Evolutionary conservation across 768 basidiomycete genomes (phyloP).

Genomic region (Leucocoprinus sp.): DNA sequence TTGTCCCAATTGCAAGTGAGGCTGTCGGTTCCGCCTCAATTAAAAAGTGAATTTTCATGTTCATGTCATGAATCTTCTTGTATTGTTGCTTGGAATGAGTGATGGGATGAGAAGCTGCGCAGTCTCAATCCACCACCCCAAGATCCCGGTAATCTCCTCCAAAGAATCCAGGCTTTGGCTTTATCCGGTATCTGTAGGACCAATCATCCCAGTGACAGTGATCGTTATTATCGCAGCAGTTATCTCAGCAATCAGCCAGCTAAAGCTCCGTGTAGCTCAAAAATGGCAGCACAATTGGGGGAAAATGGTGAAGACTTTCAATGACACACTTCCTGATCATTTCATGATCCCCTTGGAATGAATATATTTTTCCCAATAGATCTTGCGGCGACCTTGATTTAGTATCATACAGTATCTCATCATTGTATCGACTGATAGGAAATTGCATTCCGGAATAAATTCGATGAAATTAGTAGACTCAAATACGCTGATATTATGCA

Average conservation of each 20-base stretch:
- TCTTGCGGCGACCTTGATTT: too few relatives aligned
- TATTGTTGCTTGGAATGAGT: background rate
- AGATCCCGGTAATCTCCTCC: background rate
- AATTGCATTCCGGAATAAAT: too few relatives aligned
- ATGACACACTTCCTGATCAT: conserved; percentile 3
- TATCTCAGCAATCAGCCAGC: background rate
- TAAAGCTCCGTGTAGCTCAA: background rate
- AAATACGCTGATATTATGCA: too few relatives aligned
- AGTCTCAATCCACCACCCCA: background rate
- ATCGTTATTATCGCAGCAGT: too few relatives aligned
- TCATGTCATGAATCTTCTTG: background rate
- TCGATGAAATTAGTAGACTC: too few relatives aligned
- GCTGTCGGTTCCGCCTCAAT: background rate
- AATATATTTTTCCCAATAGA: too few relatives aligned
- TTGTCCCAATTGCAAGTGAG: background rate
- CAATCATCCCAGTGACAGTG: background rate
- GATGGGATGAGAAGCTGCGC: background rate
- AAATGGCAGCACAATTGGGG: background rate
- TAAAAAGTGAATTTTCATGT: background rate
- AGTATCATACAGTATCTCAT: too few relatives aligned
- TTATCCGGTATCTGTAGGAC: background rate
- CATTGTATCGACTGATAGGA: too few relatives aligned
- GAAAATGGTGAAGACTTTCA: background rate
- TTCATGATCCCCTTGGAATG: background rate
- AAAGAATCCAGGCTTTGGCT: background rate